A percentile compares a stretch with the other conserved stretches of the same genome.
Evolutionary conservation across 139 green algal genomes (phyloP).

Genomic region (Micractinium conductrix): DNA sequence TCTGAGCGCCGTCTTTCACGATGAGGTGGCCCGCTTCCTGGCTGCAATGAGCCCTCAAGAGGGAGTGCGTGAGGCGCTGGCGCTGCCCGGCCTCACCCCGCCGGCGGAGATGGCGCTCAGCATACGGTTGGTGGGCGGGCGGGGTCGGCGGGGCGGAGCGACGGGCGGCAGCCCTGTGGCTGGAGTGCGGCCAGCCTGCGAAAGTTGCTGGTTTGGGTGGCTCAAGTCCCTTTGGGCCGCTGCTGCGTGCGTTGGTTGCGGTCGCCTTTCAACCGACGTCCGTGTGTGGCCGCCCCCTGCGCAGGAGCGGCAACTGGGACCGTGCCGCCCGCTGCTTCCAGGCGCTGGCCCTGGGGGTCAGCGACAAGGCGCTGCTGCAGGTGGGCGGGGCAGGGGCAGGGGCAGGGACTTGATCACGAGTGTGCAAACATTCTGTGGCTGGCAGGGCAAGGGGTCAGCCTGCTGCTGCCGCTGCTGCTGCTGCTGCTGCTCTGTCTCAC

Average conservation of each 20-base stretch:
- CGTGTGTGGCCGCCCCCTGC: too few species aligned
- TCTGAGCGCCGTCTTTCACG: constrained; percentile 52
- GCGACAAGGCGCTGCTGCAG: constrained; percentile 36
- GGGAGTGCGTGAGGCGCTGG: constrained; percentile 43
- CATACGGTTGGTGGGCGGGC: constrained; percentile 14
- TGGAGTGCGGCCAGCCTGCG: too few species aligned
- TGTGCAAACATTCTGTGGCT: too few species aligned
- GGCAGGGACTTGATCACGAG: too few species aligned
- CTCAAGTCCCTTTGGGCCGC: too few species aligned
- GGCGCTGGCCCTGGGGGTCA: constrained; percentile 42
- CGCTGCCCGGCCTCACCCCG: constrained; percentile 54
- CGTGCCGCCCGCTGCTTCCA: constrained; percentile 47
- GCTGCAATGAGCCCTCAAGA: constrained; percentile 47
- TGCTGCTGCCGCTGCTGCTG: background rate
- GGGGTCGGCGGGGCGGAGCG: too few species aligned
- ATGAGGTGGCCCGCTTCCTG: constrained; percentile 57
- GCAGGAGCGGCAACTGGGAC: constrained; percentile 41
- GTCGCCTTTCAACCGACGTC: too few species aligned
- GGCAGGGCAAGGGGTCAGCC: background rate
- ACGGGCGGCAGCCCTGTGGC: too few species aligned
- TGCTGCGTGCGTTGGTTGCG: too few species aligned
- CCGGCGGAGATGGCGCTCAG: constrained; percentile 49
- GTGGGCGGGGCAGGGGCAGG: background rate
- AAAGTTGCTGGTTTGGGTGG: too few species aligned
- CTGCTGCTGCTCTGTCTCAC: too few species aligned